phyloP scores from a whole-genome alignment of 2,329 filamentous ascomycete genomes.

The Neonectria neomacrospora region DNA sequence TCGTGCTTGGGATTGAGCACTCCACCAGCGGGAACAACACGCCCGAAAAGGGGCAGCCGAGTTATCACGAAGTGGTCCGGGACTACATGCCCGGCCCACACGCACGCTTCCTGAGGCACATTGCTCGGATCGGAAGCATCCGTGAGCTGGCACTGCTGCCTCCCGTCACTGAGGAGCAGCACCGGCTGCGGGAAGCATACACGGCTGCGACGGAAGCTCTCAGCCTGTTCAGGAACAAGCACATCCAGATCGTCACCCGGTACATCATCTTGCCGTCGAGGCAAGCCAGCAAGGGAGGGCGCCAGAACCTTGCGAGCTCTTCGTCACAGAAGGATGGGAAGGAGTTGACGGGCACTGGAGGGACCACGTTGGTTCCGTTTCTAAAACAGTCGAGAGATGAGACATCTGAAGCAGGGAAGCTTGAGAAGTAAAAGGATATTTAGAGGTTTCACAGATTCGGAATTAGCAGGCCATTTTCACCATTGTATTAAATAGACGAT shows the following conservation, averaged over 20 bases:
- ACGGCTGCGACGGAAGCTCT: constrained; percentile 81
- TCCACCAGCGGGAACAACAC: constrained; percentile 51
- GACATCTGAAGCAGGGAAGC: constrained; percentile 62
- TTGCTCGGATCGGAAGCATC: constrained; percentile 78
- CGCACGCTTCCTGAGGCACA: constrained; percentile 78
- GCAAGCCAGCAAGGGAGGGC: constrained; percentile 43
- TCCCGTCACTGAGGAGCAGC: constrained; percentile 64
- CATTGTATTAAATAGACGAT: not conserved
- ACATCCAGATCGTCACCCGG: constrained; percentile 88
- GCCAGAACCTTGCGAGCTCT: constrained; percentile 58
- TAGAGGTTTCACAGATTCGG: constrained; percentile 1
- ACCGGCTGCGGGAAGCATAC: constrained; percentile 61
- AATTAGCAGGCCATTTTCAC: constrained; percentile 10
- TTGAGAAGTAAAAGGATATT: constrained; percentile 35
- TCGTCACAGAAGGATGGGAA: constrained; percentile 51
- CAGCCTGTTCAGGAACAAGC: constrained; percentile 80
- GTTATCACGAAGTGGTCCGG: constrained; percentile 75
- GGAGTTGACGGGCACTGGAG: constrained; percentile 83
- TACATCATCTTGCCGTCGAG: constrained; percentile 88
- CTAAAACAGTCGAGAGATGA: constrained; percentile 90
- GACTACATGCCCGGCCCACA: constrained; percentile 92
- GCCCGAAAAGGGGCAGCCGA: constrained; percentile 41
- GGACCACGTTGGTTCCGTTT: constrained; percentile 88
- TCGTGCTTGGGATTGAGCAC: constrained; percentile 87
- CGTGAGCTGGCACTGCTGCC: constrained; percentile 70